Percentiles rank a stretch among this genome's conserved stretches.
phyloP scores from a whole-genome alignment of 441 rosid genomes.

The Populus trichocarpa region DNA sequence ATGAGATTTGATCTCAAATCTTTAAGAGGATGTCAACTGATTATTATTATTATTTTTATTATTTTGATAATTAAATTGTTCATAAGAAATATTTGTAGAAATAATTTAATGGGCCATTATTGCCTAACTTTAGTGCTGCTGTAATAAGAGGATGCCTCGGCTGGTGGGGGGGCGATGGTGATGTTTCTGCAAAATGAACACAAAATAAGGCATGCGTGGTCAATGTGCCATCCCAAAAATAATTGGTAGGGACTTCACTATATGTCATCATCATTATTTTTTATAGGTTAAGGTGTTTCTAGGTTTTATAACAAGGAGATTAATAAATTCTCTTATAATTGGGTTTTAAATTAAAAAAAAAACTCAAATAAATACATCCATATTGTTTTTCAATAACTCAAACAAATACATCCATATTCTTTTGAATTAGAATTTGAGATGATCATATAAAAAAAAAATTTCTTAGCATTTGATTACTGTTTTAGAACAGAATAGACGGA shows the following conservation, averaged over 20 bases:
- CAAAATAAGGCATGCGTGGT: neutral
- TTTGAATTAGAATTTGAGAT: too few relatives aligned
- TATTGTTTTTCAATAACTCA: too few relatives aligned
- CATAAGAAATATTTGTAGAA: neutral
- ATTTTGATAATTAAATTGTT: too few relatives aligned
- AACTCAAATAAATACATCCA: too few relatives aligned
- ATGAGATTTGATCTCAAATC: too few relatives aligned
- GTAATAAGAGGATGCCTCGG: neutral
- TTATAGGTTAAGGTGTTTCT: neutral
- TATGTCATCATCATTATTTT: neutral
- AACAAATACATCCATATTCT: too few relatives aligned
- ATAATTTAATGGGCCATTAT: neutral
- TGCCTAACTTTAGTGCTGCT: neutral
- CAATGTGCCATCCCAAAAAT: neutral
- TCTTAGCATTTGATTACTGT: too few relatives aligned
- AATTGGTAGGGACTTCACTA: neutral
- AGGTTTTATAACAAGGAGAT: neutral
- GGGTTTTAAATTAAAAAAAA: neutral
- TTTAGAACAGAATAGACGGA: rapidly evolving
- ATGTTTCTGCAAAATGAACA: neutral
- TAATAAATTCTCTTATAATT: too few relatives aligned
- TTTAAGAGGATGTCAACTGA: too few relatives aligned
- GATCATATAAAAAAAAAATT: too few relatives aligned
- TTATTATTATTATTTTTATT: too few relatives aligned
- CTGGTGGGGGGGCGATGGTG: neutral